A percentile compares a stretch with the other conserved stretches of the same genome.
These are phyloP conservation scores for Suillus discolor DNA, from an alignment of 768 basidiomycete species.

Conservation along the genomic window DNA sequence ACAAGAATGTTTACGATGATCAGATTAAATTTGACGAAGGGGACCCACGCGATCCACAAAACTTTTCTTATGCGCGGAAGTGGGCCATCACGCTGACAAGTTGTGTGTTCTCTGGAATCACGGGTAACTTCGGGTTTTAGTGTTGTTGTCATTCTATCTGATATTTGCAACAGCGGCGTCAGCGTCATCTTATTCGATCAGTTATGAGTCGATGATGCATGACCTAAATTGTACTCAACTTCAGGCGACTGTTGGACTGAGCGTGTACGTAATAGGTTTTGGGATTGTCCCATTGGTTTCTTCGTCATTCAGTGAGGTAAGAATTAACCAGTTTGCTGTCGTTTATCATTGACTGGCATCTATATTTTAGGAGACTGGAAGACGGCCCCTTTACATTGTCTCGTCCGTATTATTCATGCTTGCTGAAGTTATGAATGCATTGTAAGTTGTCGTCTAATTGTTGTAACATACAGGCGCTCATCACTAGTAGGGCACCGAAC, in stretches of 20 bases:
- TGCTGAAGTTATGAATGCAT: slow-evolving; percentile 44
- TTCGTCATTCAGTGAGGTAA: slow-evolving; percentile 62
- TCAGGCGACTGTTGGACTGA: slow-evolving; percentile 46
- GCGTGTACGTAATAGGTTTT: slow-evolving; percentile 58
- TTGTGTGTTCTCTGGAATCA: slow-evolving; percentile 22
- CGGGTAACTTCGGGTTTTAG: slow-evolving; percentile 10
- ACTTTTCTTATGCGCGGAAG: slow-evolving; percentile 36
- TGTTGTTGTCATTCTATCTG: not conserved
- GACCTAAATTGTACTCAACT: slow-evolving; percentile 43
- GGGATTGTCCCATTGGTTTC: slow-evolving; percentile 59
- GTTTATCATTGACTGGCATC: slow-evolving; percentile 2
- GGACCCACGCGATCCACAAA: slow-evolving; percentile 38
- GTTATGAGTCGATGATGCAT: slow-evolving; percentile 53
- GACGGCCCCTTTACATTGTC: slow-evolving; percentile 57
- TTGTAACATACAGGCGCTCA: not conserved
- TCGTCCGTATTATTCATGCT: slow-evolving; percentile 49
- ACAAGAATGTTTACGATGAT: not conserved
- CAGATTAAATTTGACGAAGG: slow-evolving; percentile 37
- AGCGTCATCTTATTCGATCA: slow-evolving; percentile 51
- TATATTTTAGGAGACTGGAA: slow-evolving; percentile 53
- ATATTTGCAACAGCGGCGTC: slow-evolving; percentile 40
- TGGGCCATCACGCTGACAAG: slow-evolving; percentile 33
- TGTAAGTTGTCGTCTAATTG: slow-evolving; percentile 16
- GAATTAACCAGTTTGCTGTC: not conserved
- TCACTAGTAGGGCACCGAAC: slow-evolving; percentile 36